Conservation (phyloP, 2,329 filamentous ascomycete genomes). For the Plectosphaerella plurivora region DNA sequence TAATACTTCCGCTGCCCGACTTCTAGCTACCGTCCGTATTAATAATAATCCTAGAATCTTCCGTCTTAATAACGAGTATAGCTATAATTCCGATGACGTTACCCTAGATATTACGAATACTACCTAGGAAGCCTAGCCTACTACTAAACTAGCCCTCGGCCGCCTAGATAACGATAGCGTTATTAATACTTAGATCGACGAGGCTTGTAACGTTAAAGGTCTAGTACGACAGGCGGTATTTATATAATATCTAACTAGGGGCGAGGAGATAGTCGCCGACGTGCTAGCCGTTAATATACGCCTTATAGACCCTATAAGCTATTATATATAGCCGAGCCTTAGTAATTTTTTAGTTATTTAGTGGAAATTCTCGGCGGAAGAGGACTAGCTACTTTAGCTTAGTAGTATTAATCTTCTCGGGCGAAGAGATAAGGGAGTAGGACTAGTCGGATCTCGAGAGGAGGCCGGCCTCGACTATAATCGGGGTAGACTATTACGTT, state of each 20-base stretch:
- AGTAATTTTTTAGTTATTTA: too few relatives aligned
- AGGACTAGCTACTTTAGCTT: neutral
- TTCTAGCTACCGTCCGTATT: slow-evolving; percentile 35
- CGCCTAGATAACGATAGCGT: slow-evolving; percentile 39
- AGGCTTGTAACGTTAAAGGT: slow-evolving; percentile 33
- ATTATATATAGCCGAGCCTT: slow-evolving; percentile 28
- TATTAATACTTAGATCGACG: slow-evolving; percentile 22
- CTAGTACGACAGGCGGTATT: slow-evolving; percentile 36
- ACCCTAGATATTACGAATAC: slow-evolving; percentile 27
- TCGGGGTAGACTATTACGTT: slow-evolving; percentile 4
- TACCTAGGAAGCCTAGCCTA: slow-evolving; percentile 24
- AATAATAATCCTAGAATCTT: slow-evolving; percentile 13
- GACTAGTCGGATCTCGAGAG: slow-evolving; percentile 19
- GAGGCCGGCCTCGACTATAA: slow-evolving; percentile 3
- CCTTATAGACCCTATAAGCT: slow-evolving; percentile 28
- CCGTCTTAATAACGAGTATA: slow-evolving; percentile 29
- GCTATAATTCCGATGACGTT: slow-evolving; percentile 31
- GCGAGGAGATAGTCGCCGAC: slow-evolving; percentile 26
- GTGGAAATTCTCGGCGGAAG: too few relatives aligned
- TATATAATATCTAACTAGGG: slow-evolving; percentile 40
- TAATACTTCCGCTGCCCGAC: slow-evolving; percentile 23
- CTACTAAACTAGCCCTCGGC: slow-evolving; percentile 48
- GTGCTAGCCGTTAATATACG: slow-evolving; percentile 28
- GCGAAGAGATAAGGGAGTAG: slow-evolving; percentile 12
- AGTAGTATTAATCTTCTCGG: neutral